These are phyloP conservation scores for Platanus orientalis DNA, from an alignment of 164 flowering plant genomes.

Conservation along the genomic window DNA sequence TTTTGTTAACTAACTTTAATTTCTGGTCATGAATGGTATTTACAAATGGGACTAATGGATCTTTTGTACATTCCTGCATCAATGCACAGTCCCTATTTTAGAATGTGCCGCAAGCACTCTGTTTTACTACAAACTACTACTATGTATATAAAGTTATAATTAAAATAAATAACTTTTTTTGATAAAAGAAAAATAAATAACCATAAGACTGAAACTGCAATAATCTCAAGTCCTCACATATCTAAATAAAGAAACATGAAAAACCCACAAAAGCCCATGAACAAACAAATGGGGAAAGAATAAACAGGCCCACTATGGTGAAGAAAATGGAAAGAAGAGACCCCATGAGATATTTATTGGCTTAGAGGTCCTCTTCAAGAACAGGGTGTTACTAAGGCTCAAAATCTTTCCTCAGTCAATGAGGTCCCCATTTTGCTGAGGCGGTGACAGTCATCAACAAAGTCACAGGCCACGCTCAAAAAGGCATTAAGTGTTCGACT, in stretches of 20 bases:
- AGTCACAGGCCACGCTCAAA: background rate
- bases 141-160: too few species aligned
- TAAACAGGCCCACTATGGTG: too few species aligned
- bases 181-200: too few species aligned
- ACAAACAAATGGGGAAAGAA: background rate
- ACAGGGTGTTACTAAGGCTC: slow-evolving; percentile 5
- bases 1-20: slow-evolving; percentile 10
- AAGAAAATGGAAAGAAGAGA: background rate
- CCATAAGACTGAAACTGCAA: too few species aligned
- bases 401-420: background rate
- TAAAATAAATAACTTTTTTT: too few species aligned
- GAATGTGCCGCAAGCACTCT: too few species aligned
- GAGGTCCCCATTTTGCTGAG: slow-evolving; percentile 7
- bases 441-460: background rate
- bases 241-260: too few species aligned
- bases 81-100: background rate
- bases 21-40: slow-evolving; percentile 20
- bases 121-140: too few species aligned
- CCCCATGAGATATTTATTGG: too few species aligned
- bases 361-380: too few species aligned
- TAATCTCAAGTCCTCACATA: too few species aligned
- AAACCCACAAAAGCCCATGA: background rate
- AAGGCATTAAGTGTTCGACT: too few species aligned
- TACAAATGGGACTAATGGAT: slow-evolving; percentile 9
- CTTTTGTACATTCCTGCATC: slow-evolving; percentile 13